Evolutionary conservation across 768 basidiomycete species (phyloP).

Genomic region (Pisolithus microcarpus): DNA sequence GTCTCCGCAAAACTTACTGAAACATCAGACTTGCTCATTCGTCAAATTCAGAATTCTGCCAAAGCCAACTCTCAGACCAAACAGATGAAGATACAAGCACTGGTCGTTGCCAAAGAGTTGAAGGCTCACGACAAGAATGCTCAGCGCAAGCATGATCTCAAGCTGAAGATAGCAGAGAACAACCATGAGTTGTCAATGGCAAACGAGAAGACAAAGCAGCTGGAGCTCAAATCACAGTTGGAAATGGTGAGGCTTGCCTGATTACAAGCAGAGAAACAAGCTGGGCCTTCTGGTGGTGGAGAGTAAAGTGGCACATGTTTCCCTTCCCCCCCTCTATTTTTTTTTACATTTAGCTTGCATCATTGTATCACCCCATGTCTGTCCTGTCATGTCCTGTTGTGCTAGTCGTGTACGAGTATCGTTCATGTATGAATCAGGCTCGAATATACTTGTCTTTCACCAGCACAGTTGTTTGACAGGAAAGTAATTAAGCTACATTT

Average conservation of each 20-base stretch:
- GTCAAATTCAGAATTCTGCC: neutral
- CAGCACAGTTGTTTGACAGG: neutral
- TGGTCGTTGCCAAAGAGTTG: neutral
- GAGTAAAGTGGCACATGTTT: no score
- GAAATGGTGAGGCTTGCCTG: neutral
- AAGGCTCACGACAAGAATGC: neutral
- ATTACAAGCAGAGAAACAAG: neutral
- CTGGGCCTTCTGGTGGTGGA: neutral
- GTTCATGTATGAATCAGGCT: neutral
- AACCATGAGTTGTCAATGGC: neutral
- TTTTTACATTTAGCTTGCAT: no score
- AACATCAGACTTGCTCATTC: neutral
- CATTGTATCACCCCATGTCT: no score
- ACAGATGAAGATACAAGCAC: neutral
- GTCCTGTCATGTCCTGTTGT: no score
- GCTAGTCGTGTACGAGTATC: neutral
- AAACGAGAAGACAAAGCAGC: neutral
- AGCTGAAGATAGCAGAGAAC: neutral
- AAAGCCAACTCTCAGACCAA: neutral
- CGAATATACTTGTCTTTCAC: neutral
- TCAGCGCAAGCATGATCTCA: neutral
- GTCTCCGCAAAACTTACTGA: neutral
- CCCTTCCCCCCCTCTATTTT: no score
- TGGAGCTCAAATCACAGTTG: neutral
- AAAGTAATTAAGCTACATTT: no score